Conservation (phyloP, 441 rosid genomes). For the Brassica balearica region DNA sequence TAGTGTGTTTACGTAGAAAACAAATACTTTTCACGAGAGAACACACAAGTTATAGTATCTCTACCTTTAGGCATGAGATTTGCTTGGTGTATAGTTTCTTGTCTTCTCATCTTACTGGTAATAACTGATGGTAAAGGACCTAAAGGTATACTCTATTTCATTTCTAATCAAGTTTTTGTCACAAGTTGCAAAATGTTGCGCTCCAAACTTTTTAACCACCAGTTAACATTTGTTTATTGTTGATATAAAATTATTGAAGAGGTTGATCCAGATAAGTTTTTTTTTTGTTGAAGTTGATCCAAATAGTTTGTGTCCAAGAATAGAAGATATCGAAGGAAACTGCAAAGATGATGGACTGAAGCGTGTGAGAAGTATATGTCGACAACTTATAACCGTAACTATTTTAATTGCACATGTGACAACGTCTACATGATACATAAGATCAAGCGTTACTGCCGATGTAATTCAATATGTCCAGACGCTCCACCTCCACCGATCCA, state of each 20-base stretch:
- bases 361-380: constrained; percentile 20
- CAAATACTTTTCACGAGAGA: background rate
- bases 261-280: background rate
- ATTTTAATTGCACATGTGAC: constrained; percentile 7
- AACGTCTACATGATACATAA: constrained; percentile 26
- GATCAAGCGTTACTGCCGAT: constrained; percentile 11
- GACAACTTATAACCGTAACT: background rate
- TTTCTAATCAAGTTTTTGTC: background rate
- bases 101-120: constrained; percentile 7
- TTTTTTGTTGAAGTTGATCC: constrained; percentile 11
- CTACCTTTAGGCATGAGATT: constrained; percentile 14
- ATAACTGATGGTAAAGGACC: background rate
- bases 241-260: constrained; percentile 7
- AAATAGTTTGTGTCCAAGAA: background rate
- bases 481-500: too few species aligned
- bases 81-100: constrained; percentile 14
- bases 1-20: background rate
- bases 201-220: background rate
- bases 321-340: constrained; percentile 26
- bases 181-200: background rate
- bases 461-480: too few species aligned
- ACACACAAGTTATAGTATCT: background rate
- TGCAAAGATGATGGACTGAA: background rate
- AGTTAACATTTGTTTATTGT: background rate
- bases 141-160: background rate